Evolutionary conservation across 2,329 filamentous ascomycete genomes (phyloP).

Genomic region (Dissoconium aciculare): DNA sequence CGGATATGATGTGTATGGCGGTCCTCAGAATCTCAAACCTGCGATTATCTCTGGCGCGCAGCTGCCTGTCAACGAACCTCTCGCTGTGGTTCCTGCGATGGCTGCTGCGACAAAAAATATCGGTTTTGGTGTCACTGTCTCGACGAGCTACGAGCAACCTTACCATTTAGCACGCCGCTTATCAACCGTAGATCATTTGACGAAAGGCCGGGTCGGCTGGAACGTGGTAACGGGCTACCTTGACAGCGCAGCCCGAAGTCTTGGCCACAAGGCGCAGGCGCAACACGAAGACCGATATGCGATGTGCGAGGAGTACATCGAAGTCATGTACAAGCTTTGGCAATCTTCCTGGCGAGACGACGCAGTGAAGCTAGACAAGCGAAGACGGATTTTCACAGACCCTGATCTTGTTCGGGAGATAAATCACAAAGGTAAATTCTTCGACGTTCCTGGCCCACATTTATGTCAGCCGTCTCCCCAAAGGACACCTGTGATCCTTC

Average conservation of each 20-base stretch:
- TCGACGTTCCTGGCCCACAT: conserved; percentile 49
- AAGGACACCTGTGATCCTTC: conserved; percentile 52
- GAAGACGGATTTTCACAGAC: conserved; percentile 45
- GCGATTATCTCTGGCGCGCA: conserved; percentile 49
- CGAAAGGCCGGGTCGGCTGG: conserved; percentile 37
- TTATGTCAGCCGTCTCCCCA: conserved; percentile 53
- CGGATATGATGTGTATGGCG: conserved; percentile 55
- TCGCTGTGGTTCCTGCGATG: conserved; percentile 50
- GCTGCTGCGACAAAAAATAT: conserved; percentile 51
- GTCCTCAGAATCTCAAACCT: conserved; percentile 43
- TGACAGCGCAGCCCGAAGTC: conserved; percentile 49
- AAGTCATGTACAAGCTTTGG: conserved; percentile 47
- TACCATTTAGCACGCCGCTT: conserved; percentile 52
- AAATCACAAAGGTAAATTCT: conserved; percentile 50
- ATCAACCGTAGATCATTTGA: conserved; percentile 52
- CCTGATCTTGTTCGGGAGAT: conserved; percentile 47
- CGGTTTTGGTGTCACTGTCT: conserved; percentile 53
- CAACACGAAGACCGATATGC: conserved; percentile 53
- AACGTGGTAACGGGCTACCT: conserved; percentile 54
- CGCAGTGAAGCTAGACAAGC: conserved; percentile 46
- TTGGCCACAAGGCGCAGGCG: conserved; percentile 41
- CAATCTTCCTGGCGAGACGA: conserved; percentile 54
- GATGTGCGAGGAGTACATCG: conserved; percentile 48
- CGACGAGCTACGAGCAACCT: conserved; percentile 54
- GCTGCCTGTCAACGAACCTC: conserved; percentile 56